Percentiles rank a stretch among this genome's conserved stretches.
Conservation (phyloP, 148 eudicot genomes). For the Gaultheria prostrata region DNA sequence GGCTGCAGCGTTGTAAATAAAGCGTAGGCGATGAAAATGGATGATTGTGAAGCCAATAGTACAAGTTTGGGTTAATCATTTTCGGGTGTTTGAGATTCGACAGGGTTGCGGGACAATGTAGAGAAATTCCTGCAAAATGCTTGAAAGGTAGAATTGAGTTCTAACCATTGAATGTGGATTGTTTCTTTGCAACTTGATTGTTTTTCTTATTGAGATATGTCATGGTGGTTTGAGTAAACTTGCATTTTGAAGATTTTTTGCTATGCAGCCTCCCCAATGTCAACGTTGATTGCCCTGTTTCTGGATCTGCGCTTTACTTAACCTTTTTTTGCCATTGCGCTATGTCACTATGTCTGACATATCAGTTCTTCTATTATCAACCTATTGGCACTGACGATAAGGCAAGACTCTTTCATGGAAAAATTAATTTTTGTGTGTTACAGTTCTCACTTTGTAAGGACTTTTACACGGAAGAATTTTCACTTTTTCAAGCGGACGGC, state of each 20-base stretch:
- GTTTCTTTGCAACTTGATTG: conserved; percentile 13
- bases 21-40: conserved; percentile 12
- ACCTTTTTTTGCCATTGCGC: background rate
- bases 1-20: conserved; percentile 49
- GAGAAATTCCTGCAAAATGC: conserved; percentile 5
- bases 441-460: no score
- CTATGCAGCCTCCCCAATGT: background rate
- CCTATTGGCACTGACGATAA: no score
- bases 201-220: conserved; percentile 4
- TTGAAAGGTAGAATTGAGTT: conserved; percentile 13
- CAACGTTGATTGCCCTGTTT: background rate
- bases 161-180: conserved; percentile 17
- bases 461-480: no score
- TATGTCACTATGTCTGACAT: background rate
- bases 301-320: background rate
- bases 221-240: conserved; percentile 3
- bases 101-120: background rate
- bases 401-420: no score
- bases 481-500: no score
- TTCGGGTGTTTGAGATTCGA: conserved; percentile 14
- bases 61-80: background rate
- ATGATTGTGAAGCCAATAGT: background rate
- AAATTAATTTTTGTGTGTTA: no score
- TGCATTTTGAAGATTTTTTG: background rate
- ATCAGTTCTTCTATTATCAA: no score